These are phyloP conservation scores for Penicillium bialowiezense DNA, from an alignment of 495 filamentous ascomycete species.

Conservation along the genomic window DNA sequence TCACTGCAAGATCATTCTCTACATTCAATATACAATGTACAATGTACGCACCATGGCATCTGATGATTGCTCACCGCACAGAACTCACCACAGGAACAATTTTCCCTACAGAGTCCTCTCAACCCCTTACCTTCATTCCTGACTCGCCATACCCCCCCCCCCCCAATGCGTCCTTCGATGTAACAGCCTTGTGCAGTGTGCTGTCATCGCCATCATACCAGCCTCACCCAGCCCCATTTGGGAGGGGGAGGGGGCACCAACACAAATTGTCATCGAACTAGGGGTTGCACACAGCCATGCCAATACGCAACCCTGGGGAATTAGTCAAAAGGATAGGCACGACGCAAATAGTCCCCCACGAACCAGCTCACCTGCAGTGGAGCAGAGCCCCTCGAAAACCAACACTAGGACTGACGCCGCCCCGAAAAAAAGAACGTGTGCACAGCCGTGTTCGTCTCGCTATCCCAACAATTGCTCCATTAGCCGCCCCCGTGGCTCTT, in stretches of 20 bases:
- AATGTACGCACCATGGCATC: too few species aligned
- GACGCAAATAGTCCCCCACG: neutral
- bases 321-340: neutral
- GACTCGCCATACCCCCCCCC: too few species aligned
- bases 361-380: neutral
- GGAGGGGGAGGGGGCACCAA: too few species aligned
- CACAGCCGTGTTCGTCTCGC: neutral
- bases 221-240: too few species aligned
- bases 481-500: neutral
- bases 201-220: too few species aligned
- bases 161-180: too few species aligned
- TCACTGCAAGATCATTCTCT: neutral
- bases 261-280: neutral
- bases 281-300: neutral
- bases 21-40: neutral
- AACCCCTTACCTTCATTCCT: too few species aligned
- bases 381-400: neutral
- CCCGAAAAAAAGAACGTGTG: neutral
- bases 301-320: neutral
- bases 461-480: too few species aligned
- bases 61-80: too few species aligned
- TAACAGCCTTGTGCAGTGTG: too few species aligned
- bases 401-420: neutral
- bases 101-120: too few species aligned
- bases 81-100: too few species aligned